These are phyloP conservation scores for Brassica juncea DNA, from an alignment of 345 rosid genomes.

Conservation along the genomic window DNA sequence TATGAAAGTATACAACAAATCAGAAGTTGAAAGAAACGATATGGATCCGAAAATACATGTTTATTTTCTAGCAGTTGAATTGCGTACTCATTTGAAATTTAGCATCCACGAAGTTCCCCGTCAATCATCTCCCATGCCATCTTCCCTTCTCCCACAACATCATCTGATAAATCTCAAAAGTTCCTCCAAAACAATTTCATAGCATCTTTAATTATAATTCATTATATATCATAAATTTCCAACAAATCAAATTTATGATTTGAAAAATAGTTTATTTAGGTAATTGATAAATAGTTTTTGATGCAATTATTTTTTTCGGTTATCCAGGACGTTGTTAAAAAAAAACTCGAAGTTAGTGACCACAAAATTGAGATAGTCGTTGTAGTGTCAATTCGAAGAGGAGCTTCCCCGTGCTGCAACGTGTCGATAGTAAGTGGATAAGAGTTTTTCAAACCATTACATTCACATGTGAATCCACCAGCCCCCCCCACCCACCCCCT, in stretches of 20 bases:
- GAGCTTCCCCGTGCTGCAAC: constrained; percentile 37
- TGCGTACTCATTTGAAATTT: background rate
- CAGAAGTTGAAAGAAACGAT: background rate
- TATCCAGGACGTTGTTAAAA: background rate
- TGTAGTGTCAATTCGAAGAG: constrained; percentile 33
- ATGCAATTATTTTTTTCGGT: background rate
- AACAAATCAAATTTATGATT: background rate
- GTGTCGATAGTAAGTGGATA: constrained; percentile 25
- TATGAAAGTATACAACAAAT: background rate
- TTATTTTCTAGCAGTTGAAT: background rate
- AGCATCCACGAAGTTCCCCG: background rate
- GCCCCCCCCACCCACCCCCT: background rate
- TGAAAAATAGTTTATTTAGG: background rate
- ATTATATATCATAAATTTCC: background rate
- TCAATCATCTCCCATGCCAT: background rate
- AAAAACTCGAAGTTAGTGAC: constrained; percentile 3
- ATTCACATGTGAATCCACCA: constrained; percentile 28
- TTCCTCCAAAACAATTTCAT: background rate
- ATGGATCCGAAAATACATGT: background rate
- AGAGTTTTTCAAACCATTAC: constrained; percentile 2
- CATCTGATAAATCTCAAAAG: background rate
- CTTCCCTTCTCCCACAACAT: background rate
- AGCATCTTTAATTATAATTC: background rate
- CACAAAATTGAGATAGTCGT: constrained; percentile 24
- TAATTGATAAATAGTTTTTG: background rate